Evolutionary conservation across 163 green algal genomes (phyloP), one percentile per base, ranked within the genome.

Genomic region (Coccomyxa subellipsoidea): DNA sequence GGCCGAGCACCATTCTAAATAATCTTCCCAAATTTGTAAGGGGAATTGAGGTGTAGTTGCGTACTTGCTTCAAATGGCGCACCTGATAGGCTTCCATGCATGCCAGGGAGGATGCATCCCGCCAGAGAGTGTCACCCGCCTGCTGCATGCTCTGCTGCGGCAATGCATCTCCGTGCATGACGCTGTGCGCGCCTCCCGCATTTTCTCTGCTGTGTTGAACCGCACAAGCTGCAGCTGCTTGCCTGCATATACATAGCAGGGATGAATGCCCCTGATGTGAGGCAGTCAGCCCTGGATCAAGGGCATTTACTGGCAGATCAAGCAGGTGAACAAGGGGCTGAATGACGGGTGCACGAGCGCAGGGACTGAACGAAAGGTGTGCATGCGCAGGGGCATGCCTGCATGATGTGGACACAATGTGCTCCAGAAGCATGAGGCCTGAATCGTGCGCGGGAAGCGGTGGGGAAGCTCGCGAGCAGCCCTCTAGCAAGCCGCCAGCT

Each of bases 61-160:
- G n/a, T n/a, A n/a, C n/a, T n/a, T n/a, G n/a, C n/a, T n/a, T n/a
- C n/a, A n/a, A n/a, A n/a, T n/a, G n/a, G n/a, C n/a, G n/a, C 39
- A 84, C 80, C 80, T 84, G 80, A 38, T 36, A 84, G 18, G 80
- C 71, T 40, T 84, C 39, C 36, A 77, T 75, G 35, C 39, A 80
- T 75, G 80, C 80, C 12, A 80, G 38, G 6, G 80, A 70, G 80
- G 80, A 70, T 18, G 80, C 80, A 54, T 53, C 70, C 32, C 72
- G 70, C 80, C 35, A 72, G 9, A 77, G 70, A 34, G 4, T 73
- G 66, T 73, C 27, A 1, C 31, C 47, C 47, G 5, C 47, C 21
- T 59, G n/a, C n/a, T n/a, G n/a, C n/a, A n/a, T 59, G 3, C 21
- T 27, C 4, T 59, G 1, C 5, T 59, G 47, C 23, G 47, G 23